Percentiles rank a stretch among this genome's conserved stretches.
phyloP scores from a whole-genome alignment of 345 rosid species.

The Cardiospermum halicacabum region DNA sequence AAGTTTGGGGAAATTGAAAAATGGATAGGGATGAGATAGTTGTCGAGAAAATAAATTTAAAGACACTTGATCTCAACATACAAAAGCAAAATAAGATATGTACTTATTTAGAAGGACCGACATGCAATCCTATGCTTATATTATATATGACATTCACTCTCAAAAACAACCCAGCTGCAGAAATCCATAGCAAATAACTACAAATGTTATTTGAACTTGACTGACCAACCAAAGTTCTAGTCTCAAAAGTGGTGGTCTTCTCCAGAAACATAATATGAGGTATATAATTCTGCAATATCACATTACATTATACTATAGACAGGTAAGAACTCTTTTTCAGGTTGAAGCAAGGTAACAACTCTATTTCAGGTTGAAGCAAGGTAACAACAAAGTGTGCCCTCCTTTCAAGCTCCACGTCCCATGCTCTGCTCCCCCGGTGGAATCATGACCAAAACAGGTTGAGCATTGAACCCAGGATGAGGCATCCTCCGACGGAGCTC shows the following conservation, averaged over 20 bases:
- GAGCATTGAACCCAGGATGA: constrained; percentile 82
- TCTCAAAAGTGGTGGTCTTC: background rate
- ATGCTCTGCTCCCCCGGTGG: constrained; percentile 77
- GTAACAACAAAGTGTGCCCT: constrained; percentile 12
- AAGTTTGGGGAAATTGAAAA: too few species aligned
- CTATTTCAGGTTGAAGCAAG: background rate
- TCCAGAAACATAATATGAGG: background rate
- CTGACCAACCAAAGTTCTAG: background rate
- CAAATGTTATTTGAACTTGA: constrained; percentile 5
- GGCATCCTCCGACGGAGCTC: constrained; percentile 85
- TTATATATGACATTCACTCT: background rate
- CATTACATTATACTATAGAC: constrained; percentile 4
- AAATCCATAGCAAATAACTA: too few species aligned
- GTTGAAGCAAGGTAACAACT: background rate
- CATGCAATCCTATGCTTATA: background rate
- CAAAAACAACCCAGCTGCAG: background rate
- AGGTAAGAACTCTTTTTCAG: background rate
- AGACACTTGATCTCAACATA: too few species aligned
- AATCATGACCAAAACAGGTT: constrained; percentile 58
- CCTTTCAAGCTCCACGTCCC: constrained; percentile 50
- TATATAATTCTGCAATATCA: background rate
- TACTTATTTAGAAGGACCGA: background rate
- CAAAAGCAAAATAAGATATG: too few species aligned
- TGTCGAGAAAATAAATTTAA: too few species aligned
- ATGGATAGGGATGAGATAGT: too few species aligned